Percentiles rank a stretch among this genome's conserved stretches.
These are phyloP conservation scores for Candida buenavistaensis DNA, from an alignment of 1,139 yeast genomes.

Conservation along the genomic window DNA sequence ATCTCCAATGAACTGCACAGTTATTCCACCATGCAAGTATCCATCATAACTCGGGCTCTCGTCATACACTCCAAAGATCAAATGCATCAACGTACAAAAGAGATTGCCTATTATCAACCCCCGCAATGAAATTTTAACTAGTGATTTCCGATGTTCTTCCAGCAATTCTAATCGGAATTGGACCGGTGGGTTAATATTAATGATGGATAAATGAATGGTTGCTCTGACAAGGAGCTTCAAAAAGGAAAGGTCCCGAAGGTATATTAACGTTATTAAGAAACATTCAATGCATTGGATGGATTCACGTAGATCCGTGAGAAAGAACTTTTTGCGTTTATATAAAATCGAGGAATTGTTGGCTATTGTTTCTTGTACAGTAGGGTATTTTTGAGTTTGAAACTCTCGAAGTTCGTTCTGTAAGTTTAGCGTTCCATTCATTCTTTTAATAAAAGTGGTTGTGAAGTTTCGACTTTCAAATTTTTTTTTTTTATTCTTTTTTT, in stretches of 20 bases:
- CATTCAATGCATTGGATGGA: slow-evolving; percentile 30
- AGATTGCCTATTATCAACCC: slow-evolving; percentile 26
- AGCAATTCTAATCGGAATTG: slow-evolving; percentile 17
- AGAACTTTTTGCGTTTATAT: slow-evolving; percentile 41
- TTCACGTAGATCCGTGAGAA: slow-evolving; percentile 34
- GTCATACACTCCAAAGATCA: slow-evolving; percentile 28
- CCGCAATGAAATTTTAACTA: slow-evolving; percentile 29
- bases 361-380: slow-evolving; percentile 39
- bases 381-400: slow-evolving; percentile 32
- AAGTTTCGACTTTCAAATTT: too few species aligned
- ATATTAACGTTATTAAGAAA: slow-evolving; percentile 30
- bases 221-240: slow-evolving; percentile 27
- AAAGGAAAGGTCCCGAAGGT: slow-evolving; percentile 38
- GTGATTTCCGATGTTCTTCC: slow-evolving; percentile 29
- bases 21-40: slow-evolving; percentile 35
- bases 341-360: slow-evolving; percentile 35
- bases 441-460: too few species aligned
- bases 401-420: slow-evolving; percentile 20
- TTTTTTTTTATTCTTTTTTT: too few species aligned
- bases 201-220: slow-evolving; percentile 29
- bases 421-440: neutral
- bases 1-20: slow-evolving; percentile 46
- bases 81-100: slow-evolving; percentile 27
- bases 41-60: slow-evolving; percentile 18
- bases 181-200: slow-evolving; percentile 25